Evolutionary conservation across 1,284 basidiomycete species (phyloP).

Genomic region (Ganoderma resinaceum): DNA sequence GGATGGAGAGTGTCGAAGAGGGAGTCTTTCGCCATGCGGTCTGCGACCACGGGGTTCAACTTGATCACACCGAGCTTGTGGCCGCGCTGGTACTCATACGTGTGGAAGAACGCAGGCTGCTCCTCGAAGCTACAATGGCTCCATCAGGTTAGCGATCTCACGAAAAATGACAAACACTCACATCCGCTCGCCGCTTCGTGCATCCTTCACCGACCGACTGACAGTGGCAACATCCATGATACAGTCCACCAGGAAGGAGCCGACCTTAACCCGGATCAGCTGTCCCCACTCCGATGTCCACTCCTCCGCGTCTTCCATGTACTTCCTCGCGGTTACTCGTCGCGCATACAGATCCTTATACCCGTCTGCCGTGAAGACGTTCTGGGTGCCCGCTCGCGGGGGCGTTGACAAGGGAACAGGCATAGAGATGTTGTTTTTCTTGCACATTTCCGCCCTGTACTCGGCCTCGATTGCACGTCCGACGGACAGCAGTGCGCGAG

Average conservation of each 20-base stretch:
- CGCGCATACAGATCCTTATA: slow-evolving; percentile 65
- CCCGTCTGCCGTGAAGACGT: slow-evolving; percentile 64
- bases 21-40: slow-evolving; percentile 82
- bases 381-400: slow-evolving; percentile 46
- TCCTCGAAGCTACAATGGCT: slow-evolving; percentile 64
- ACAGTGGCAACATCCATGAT: slow-evolving; percentile 88
- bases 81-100: slow-evolving; percentile 94
- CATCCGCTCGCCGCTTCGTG: slow-evolving; percentile 62
- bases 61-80: slow-evolving; percentile 92
- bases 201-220: slow-evolving; percentile 64
- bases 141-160: slow-evolving; percentile 4
- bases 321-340: slow-evolving; percentile 68
- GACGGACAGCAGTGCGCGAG: slow-evolving; percentile 83
- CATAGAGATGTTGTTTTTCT: slow-evolving; percentile 59
- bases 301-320: slow-evolving; percentile 67
- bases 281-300: slow-evolving; percentile 89
- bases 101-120: slow-evolving; percentile 93
- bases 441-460: slow-evolving; percentile 86
- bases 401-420: slow-evolving; percentile 49
- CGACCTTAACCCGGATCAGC: slow-evolving; percentile 77
- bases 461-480: slow-evolving; percentile 91
- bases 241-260: slow-evolving; percentile 84
- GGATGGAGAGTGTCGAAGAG: slow-evolving; percentile 87
- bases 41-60: slow-evolving; percentile 84
- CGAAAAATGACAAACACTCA: slow-evolving; percentile 44